Conservation (phyloP, 805 yeast species). For the Starmerella apis region DNA sequence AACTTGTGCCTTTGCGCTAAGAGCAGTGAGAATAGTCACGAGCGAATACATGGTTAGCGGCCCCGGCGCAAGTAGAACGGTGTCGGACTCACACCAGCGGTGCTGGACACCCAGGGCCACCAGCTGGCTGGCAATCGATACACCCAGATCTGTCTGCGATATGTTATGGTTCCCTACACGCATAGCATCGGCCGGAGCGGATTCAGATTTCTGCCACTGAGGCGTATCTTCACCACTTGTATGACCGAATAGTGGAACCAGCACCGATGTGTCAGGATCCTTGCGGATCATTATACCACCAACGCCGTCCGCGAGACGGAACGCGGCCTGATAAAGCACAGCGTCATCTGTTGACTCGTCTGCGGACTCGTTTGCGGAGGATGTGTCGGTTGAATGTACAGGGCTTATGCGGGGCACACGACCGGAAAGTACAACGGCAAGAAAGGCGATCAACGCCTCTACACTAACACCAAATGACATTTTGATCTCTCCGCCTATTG, state of each 20-base stretch:
- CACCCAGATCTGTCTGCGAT: slow-evolving; percentile 27
- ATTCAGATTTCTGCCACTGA: background rate
- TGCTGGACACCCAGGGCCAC: slow-evolving; percentile 29
- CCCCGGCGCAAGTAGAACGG: slow-evolving; percentile 29
- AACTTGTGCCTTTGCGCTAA: slow-evolving; percentile 25
- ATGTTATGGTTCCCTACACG: slow-evolving; percentile 8
- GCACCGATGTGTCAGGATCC: slow-evolving; percentile 9
- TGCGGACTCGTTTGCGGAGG: background rate
- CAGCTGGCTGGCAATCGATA: slow-evolving; percentile 33
- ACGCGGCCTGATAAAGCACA: slow-evolving; percentile 10
- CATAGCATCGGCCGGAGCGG: slow-evolving; percentile 1
- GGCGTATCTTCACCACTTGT: background rate
- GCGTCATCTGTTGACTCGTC: background rate
- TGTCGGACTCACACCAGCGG: slow-evolving; percentile 28
- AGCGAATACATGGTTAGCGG: slow-evolving; percentile 26
- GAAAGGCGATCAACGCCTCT: slow-evolving; percentile 20
- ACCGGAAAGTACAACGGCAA: slow-evolving; percentile 23
- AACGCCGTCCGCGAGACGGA: slow-evolving; percentile 12
- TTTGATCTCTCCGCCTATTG: slow-evolving; percentile 7
- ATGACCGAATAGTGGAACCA: slow-evolving; percentile 13
- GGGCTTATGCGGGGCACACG: slow-evolving; percentile 10
- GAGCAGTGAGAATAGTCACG: slow-evolving; percentile 29
- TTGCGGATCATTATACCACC: slow-evolving; percentile 11
- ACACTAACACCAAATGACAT: slow-evolving; percentile 15
- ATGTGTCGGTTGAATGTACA: slow-evolving; percentile 2